Conservation (phyloP, 2,329 filamentous ascomycete species). For the Macrophomina pseudophaseolina region DNA sequence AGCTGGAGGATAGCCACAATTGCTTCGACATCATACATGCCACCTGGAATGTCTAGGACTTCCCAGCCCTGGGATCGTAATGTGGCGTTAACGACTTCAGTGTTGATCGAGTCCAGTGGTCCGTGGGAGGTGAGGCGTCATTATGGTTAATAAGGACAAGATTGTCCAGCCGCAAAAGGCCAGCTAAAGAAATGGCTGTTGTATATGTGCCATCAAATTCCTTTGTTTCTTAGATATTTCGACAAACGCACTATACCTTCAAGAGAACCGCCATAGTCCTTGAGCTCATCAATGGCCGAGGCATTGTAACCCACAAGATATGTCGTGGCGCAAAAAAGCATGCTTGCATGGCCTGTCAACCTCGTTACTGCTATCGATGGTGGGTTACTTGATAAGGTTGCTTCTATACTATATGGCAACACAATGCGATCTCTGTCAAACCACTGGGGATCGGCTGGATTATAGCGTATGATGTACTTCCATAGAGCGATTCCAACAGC, state of each 20-base stretch:
- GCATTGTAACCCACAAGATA: conserved; percentile 13
- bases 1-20: background rate
- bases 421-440: background rate
- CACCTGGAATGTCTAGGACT: background rate
- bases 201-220: background rate
- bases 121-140: background rate
- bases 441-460: background rate
- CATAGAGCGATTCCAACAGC: too few relatives aligned
- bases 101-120: background rate
- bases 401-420: background rate
- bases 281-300: conserved; percentile 18
- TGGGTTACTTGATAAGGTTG: background rate
- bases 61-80: background rate
- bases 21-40: background rate
- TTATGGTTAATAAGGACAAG: background rate
- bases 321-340: conserved; percentile 7
- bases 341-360: background rate
- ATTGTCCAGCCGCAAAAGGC: background rate
- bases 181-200: background rate
- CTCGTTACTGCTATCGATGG: background rate
- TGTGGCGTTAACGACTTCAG: background rate
- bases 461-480: background rate
- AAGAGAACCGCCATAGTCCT: conserved; percentile 2
- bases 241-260: background rate
- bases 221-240: background rate